Conservation (phyloP, 2,329 filamentous ascomycete species). For the Diaporthe capsici region DNA sequence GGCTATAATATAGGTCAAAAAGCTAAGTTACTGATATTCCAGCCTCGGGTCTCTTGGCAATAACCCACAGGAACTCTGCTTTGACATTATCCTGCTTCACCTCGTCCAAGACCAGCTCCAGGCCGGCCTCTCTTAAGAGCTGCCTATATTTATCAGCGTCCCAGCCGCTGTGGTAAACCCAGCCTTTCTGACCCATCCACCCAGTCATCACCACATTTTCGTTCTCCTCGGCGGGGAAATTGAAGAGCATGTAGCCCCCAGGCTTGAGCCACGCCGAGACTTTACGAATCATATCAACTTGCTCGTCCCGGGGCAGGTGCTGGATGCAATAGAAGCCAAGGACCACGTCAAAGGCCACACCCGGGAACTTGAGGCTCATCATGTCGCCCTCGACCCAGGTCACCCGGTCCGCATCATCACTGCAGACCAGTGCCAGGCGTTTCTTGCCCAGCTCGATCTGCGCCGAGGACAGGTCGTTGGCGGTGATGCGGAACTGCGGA, state of each 20-base stretch:
- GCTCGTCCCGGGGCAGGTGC: slow-evolving; percentile 67
- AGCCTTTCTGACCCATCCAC: slow-evolving; percentile 57
- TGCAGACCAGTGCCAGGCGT: slow-evolving; percentile 44
- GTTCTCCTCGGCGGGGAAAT: slow-evolving; percentile 56
- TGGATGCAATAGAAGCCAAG: slow-evolving; percentile 65
- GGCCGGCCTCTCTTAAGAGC: slow-evolving; percentile 49
- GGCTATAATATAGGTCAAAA: not conserved
- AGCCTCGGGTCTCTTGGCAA: slow-evolving; percentile 50
- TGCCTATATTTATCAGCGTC: slow-evolving; percentile 52
- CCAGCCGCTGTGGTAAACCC: slow-evolving; percentile 61
- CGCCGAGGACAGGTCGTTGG: slow-evolving; percentile 58
- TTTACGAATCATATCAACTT: slow-evolving; percentile 59
- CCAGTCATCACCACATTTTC: slow-evolving; percentile 50
- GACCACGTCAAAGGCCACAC: slow-evolving; percentile 9
- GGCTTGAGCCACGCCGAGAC: slow-evolving; percentile 65
- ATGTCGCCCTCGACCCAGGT: slow-evolving; percentile 37
- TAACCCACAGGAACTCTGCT: slow-evolving; percentile 56
- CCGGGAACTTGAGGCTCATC: slow-evolving; percentile 47
- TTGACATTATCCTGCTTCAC: slow-evolving; percentile 51
- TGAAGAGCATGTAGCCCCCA: slow-evolving; percentile 64
- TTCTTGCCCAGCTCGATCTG: slow-evolving; percentile 53
- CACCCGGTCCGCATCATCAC: slow-evolving; percentile 36
- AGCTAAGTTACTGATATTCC: not conserved
- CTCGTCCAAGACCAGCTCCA: slow-evolving; percentile 52
- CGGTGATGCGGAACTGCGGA: slow-evolving; percentile 48